Conservation (phyloP, 352 stramenopile species). For the Pythium utonaiense region DNA sequence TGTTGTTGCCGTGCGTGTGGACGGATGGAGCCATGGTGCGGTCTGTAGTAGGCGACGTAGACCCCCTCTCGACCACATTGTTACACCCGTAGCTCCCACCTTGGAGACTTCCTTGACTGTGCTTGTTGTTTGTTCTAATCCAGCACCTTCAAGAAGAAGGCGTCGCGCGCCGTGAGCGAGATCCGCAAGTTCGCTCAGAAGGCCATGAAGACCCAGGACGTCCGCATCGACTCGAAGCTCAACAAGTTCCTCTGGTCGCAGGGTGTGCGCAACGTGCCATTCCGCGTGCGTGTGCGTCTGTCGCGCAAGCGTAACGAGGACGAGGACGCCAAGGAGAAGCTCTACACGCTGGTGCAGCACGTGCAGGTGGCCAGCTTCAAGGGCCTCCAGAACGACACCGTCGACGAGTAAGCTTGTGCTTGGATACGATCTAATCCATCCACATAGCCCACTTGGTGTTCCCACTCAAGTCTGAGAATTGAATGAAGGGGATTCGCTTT, state of each 20-base stretch:
- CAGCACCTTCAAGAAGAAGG: slow-evolving; percentile 98
- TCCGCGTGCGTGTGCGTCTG: slow-evolving; percentile 96
- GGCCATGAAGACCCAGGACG: slow-evolving; percentile 97
- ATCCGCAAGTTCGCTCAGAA: slow-evolving; percentile 98
- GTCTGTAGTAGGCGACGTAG: too few relatives aligned
- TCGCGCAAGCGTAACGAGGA: slow-evolving; percentile 99
- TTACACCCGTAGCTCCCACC: slow-evolving; percentile 69
- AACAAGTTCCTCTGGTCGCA: slow-evolving; percentile 98
- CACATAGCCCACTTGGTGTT: slow-evolving; percentile 6
- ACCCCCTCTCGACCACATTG: slow-evolving; percentile 10
- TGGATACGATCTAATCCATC: not conserved
- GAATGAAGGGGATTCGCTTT: slow-evolving; percentile 1
- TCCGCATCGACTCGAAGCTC: slow-evolving; percentile 93
- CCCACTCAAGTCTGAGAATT: not conserved
- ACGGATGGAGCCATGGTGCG: not conserved
- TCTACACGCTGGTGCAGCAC: slow-evolving; percentile 98
- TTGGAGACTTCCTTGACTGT: slow-evolving; percentile 88
- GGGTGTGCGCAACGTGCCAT: slow-evolving; percentile 98
- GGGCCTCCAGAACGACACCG: slow-evolving; percentile 95
- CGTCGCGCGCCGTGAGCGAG: slow-evolving; percentile 95
- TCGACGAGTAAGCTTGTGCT: slow-evolving; percentile 79
- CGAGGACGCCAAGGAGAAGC: slow-evolving; percentile 98
- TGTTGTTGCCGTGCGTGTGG: too few relatives aligned
- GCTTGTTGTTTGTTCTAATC: slow-evolving; percentile 22
- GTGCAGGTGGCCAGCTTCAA: slow-evolving; percentile 96